These are phyloP conservation scores for Populus hybrid DNA, from an alignment of 441 rosid species.

Conservation along the genomic window DNA sequence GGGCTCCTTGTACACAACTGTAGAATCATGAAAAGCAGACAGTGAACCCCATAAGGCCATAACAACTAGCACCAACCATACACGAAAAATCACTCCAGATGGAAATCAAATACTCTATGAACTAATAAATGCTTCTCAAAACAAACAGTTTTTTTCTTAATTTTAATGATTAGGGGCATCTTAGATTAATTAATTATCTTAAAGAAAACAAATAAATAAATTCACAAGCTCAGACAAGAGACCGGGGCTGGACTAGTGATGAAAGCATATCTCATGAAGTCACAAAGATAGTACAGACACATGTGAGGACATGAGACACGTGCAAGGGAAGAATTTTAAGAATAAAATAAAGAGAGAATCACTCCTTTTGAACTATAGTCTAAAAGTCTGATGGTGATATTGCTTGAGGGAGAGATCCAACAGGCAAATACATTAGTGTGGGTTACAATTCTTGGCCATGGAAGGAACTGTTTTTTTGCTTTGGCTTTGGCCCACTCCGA, in stretches of 20 bases:
- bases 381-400: conserved; percentile 10
- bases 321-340: no score
- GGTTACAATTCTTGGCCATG: conserved; percentile 12
- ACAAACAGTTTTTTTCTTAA: neutral
- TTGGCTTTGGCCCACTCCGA: neutral
- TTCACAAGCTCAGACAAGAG: neutral
- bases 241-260: no score
- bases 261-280: no score
- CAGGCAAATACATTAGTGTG: conserved; percentile 12
- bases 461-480: neutral
- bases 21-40: neutral
- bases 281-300: no score
- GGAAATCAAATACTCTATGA: neutral
- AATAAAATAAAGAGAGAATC: no score
- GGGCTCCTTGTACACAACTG: neutral
- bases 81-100: no score
- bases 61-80: no score
- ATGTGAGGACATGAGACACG: no score
- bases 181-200: no score
- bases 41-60: neutral
- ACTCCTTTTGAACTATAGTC: no score
- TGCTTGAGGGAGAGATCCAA: neutral
- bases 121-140: neutral
- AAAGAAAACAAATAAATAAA: no score
- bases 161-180: neutral